Conservation (phyloP, 179 eudicot species). For the Beta corolliflora region DNA sequence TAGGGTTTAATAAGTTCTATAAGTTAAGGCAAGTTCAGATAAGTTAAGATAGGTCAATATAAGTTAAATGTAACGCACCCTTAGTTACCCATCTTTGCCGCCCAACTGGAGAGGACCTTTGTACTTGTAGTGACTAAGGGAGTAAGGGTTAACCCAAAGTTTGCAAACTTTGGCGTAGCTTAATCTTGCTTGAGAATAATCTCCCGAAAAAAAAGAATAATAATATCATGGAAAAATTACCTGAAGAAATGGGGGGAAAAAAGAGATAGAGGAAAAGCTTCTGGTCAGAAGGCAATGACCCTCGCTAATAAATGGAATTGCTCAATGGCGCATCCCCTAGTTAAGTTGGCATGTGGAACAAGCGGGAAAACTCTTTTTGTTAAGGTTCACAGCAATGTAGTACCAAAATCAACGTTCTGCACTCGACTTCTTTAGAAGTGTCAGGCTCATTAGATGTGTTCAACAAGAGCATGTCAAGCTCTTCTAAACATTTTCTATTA, state of each 20-base stretch:
- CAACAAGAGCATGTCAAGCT: neutral
- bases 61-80: no score
- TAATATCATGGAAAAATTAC: neutral
- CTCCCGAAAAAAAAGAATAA: no score
- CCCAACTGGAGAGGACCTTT: no score
- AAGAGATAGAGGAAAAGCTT: neutral
- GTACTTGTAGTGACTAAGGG: no score
- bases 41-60: no score
- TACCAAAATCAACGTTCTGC: no score
- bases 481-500: neutral
- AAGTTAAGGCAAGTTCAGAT: no score
- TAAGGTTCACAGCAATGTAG: neutral
- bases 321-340: neutral
- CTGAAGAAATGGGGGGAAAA: neutral
- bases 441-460: neutral
- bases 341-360: neutral
- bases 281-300: neutral
- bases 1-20: no score
- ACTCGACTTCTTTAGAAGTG: neutral
- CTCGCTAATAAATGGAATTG: neutral
- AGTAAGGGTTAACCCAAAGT: no score
- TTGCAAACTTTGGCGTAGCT: no score
- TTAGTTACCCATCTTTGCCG: no score
- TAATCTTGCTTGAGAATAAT: no score
- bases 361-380: neutral